phyloP scores from a whole-genome alignment of 768 basidiomycete genomes.

The Termitomyces sp. region DNA sequence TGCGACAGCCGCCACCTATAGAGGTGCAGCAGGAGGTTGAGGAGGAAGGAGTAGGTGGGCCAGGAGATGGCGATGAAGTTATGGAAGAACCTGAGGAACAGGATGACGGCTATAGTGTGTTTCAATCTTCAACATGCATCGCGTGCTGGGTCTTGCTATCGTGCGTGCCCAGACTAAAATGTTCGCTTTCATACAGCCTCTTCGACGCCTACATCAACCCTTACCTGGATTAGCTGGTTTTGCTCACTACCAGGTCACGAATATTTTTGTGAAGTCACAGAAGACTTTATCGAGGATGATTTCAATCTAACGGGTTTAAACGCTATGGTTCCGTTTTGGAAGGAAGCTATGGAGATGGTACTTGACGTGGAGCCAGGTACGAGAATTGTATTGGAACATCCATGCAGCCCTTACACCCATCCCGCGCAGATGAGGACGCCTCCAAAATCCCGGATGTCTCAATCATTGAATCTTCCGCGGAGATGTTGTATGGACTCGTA shows the following conservation, averaged over 20 bases:
- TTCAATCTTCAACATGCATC: slow-evolving; percentile 17
- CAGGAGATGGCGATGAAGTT: slow-evolving; percentile 64
- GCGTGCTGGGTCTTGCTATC: background rate
- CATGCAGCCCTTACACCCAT: slow-evolving; percentile 1
- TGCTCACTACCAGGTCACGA: slow-evolving; percentile 93
- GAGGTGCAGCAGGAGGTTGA: slow-evolving; percentile 55
- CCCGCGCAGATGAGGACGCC: slow-evolving; percentile 73
- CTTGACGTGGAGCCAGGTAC: slow-evolving; percentile 97
- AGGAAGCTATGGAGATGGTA: slow-evolving; percentile 99
- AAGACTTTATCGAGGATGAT: slow-evolving; percentile 99
- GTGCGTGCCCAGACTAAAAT: slow-evolving; percentile 17
- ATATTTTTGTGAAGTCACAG: slow-evolving; percentile 97
- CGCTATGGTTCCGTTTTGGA: slow-evolving; percentile 97
- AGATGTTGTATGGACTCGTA: slow-evolving; percentile 94
- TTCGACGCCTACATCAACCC: slow-evolving; percentile 84
- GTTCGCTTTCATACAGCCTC: slow-evolving; percentile 50
- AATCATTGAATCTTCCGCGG: slow-evolving; percentile 96
- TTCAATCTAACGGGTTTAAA: slow-evolving; percentile 98
- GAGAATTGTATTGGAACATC: slow-evolving; percentile 18
- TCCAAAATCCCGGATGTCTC: slow-evolving; percentile 97
- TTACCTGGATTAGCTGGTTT: slow-evolving; percentile 97
- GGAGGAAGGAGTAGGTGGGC: slow-evolving; percentile 57
- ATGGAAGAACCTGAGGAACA: slow-evolving; percentile 83
- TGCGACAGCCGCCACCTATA: slow-evolving; percentile 29
- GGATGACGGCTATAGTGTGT: slow-evolving; percentile 78